These are phyloP conservation scores for Hericium erinaceus DNA, from an alignment of 768 basidiomycete genomes.

Conservation along the genomic window DNA sequence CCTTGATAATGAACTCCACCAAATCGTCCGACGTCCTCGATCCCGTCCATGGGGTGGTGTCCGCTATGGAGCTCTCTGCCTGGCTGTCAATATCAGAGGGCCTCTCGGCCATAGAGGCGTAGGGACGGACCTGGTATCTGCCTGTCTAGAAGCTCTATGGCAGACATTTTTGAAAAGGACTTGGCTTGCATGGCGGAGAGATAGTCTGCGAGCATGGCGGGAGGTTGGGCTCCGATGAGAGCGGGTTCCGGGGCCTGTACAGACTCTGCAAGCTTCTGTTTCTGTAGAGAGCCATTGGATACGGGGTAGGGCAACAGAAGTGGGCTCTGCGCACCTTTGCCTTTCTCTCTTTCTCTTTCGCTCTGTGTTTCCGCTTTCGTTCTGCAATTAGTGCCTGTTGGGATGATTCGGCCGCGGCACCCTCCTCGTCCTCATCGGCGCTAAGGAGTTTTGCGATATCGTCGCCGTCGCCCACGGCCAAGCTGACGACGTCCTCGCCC, in stretches of 20 bases:
- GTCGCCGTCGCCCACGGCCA: slow-evolving; percentile 19
- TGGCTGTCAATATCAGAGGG: slow-evolving; percentile 39
- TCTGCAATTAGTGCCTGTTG: slow-evolving; percentile 20
- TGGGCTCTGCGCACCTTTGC: slow-evolving; percentile 37
- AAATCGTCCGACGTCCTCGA: slow-evolving; percentile 65
- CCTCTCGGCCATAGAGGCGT: slow-evolving; percentile 8
- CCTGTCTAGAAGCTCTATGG: slow-evolving; percentile 73
- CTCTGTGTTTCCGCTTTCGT: slow-evolving; percentile 67
- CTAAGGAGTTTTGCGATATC: slow-evolving; percentile 33
- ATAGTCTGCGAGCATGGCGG: slow-evolving; percentile 51
- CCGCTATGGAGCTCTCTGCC: slow-evolving; percentile 64
- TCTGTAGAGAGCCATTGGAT: slow-evolving; percentile 32
- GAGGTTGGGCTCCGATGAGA: slow-evolving; percentile 49
- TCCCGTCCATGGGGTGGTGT: slow-evolving; percentile 67
- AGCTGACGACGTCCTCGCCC: slow-evolving; percentile 17
- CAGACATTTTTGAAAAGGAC: slow-evolving; percentile 57
- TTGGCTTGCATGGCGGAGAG: slow-evolving; percentile 59
- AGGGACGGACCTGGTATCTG: slow-evolving; percentile 62
- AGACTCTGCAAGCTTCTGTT: slow-evolving; percentile 49
- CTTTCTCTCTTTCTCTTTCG: slow-evolving; percentile 66
- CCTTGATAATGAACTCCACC: slow-evolving; percentile 65
- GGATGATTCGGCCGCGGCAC: slow-evolving; percentile 15
- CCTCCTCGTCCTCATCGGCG: slow-evolving; percentile 32
- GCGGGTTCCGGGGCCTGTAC: slow-evolving; percentile 26
- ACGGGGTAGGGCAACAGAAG: background rate